These are phyloP conservation scores for Sisymbrium irio DNA, from an alignment of 345 rosid species.

Conservation along the genomic window DNA sequence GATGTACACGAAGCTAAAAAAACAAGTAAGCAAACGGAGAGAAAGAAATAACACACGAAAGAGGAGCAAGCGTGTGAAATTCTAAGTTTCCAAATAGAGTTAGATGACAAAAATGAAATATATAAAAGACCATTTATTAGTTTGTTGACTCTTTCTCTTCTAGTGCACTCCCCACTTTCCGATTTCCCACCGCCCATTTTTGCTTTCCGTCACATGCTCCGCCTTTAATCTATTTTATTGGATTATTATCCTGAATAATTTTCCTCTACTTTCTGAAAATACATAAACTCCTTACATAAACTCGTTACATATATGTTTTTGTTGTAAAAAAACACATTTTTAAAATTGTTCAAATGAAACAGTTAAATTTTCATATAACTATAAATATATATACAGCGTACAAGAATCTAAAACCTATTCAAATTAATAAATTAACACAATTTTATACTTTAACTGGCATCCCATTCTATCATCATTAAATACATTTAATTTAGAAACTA, in stretches of 20 bases:
- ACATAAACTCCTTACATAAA: neutral
- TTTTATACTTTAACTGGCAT: too few relatives aligned
- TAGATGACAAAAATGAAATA: constrained; percentile 16
- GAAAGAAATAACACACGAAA: neutral
- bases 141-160: constrained; percentile 28
- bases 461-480: neutral
- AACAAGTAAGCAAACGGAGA: neutral
- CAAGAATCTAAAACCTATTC: neutral
- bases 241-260: neutral
- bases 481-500: neutral
- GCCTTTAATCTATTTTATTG: neutral
- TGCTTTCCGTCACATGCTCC: constrained; percentile 29
- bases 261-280: neutral
- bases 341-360: neutral
- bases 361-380: neutral
- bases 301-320: neutral
- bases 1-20: neutral
- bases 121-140: neutral
- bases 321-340: neutral
- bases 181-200: constrained; percentile 20
- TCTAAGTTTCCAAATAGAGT: constrained; percentile 20
- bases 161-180: constrained; percentile 28
- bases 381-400: neutral
- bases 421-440: too few relatives aligned
- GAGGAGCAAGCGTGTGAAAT: constrained; percentile 25